These are phyloP conservation scores for Suhomyces wounanorum DNA, from an alignment of 1,139 yeast species.

Conservation along the genomic window DNA sequence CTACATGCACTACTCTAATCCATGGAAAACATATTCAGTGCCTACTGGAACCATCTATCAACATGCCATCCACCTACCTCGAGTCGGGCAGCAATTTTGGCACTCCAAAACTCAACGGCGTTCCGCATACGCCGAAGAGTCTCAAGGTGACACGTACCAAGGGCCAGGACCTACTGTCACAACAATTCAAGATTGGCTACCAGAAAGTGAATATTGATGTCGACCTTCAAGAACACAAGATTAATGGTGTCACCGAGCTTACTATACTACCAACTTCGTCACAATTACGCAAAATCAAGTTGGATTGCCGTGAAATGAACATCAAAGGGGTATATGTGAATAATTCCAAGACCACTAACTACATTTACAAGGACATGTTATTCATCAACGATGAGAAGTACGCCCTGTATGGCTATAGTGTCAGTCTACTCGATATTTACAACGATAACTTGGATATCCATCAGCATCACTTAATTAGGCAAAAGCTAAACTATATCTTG, in stretches of 20 bases:
- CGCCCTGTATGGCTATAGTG: conserved; percentile 21
- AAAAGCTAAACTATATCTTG: conserved; percentile 62
- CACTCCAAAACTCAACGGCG: conserved; percentile 10
- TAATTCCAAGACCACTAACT: conserved; percentile 33
- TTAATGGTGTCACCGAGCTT: conserved; percentile 80
- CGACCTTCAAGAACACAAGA: conserved; percentile 53
- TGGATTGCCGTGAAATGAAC: conserved; percentile 81
- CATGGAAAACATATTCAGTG: conserved; percentile 3
- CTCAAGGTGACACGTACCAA: conserved; percentile 21
- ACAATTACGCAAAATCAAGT: conserved; percentile 55
- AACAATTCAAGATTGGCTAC: conserved; percentile 60
- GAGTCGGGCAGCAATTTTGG: conserved; percentile 14
- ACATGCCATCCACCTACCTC: conserved; percentile 27
- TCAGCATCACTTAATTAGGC: conserved; percentile 66
- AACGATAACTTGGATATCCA: conserved; percentile 47
- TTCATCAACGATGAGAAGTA: conserved; percentile 39
- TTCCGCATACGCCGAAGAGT: conserved; percentile 11
- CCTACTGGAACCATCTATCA: conserved; percentile 1
- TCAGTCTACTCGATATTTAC: conserved; percentile 46
- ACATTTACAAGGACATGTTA: conserved; percentile 40
- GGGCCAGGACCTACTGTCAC: conserved; percentile 33
- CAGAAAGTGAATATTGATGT: conserved; percentile 70
- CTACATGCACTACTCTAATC: conserved; percentile 3
- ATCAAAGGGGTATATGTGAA: conserved; percentile 68
- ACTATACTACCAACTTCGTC: conserved; percentile 74